These are phyloP conservation scores for Lycium barbarum DNA, from an alignment of 257 asterid genomes.

Conservation along the genomic window DNA sequence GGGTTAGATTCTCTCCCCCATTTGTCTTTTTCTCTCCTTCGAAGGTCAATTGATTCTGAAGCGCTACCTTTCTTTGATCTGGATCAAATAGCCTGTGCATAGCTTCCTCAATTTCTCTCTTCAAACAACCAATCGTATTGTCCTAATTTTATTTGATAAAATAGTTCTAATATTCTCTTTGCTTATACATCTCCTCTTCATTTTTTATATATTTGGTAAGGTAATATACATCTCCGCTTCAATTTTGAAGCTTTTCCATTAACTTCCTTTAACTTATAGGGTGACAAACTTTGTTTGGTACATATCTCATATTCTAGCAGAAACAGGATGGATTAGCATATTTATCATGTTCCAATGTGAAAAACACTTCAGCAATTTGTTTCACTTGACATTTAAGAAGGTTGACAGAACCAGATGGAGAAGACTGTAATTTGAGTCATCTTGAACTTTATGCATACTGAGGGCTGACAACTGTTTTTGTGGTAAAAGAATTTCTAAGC, in stretches of 20 bases:
- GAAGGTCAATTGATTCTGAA: neutral
- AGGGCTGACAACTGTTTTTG: neutral
- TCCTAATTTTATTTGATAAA: constrained; percentile 2
- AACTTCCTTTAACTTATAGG: neutral
- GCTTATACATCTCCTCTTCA: neutral
- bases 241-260: neutral
- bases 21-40: neutral
- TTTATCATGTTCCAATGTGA: neutral
- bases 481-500: neutral
- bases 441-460: neutral
- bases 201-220: no score
- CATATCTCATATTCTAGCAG: neutral
- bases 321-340: neutral
- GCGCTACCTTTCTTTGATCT: neutral
- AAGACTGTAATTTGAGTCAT: neutral
- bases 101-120: constrained; percentile 1
- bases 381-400: neutral
- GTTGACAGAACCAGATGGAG: neutral
- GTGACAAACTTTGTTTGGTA: neutral
- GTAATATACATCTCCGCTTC: neutral
- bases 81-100: neutral
- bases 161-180: neutral
- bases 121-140: neutral
- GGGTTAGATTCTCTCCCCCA: neutral
- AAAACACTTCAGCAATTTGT: neutral